Evolutionary conservation across 768 basidiomycete species (phyloP).

Genomic region (Leucocoprinus birnbaumii): DNA sequence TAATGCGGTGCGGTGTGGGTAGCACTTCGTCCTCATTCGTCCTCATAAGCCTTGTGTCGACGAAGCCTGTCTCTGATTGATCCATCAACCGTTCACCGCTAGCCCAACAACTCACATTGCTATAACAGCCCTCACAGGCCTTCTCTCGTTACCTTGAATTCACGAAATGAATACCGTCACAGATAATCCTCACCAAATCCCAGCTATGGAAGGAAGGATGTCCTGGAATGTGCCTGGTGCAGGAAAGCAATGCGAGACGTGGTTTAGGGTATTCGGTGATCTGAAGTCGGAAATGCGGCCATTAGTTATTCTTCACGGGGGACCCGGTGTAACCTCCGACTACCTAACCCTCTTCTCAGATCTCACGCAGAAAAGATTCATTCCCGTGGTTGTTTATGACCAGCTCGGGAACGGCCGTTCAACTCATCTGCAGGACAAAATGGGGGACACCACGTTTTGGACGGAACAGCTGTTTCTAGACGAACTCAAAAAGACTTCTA

Average conservation of each 20-base stretch:
- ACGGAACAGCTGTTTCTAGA: slow-evolving; percentile 45
- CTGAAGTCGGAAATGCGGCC: slow-evolving; percentile 33
- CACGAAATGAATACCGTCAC: no score
- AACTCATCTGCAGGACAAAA: slow-evolving; percentile 50
- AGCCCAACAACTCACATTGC: no score
- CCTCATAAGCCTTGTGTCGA: no score
- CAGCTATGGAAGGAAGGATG: slow-evolving; percentile 3
- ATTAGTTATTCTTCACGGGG: slow-evolving; percentile 51
- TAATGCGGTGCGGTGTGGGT: no score
- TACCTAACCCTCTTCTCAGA: slow-evolving; percentile 38
- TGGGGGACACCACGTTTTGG: slow-evolving; percentile 42
- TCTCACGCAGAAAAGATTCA: slow-evolving; percentile 29
- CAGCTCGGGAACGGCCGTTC: slow-evolving; percentile 55
- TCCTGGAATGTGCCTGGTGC: background rate
- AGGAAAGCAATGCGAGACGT: slow-evolving; percentile 31
- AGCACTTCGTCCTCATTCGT: no score
- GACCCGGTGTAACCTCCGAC: slow-evolving; percentile 44
- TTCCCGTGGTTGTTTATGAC: slow-evolving; percentile 54
- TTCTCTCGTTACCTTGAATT: no score
- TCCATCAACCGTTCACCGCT: no score
- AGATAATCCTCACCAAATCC: background rate
- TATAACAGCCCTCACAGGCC: no score
- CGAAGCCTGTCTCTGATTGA: no score
- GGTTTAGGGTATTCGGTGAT: slow-evolving; percentile 50
- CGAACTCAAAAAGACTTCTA: slow-evolving; percentile 45